phyloP scores from a whole-genome alignment of 1,284 basidiomycete genomes.

The Austroboletus novae-zelandiae region DNA sequence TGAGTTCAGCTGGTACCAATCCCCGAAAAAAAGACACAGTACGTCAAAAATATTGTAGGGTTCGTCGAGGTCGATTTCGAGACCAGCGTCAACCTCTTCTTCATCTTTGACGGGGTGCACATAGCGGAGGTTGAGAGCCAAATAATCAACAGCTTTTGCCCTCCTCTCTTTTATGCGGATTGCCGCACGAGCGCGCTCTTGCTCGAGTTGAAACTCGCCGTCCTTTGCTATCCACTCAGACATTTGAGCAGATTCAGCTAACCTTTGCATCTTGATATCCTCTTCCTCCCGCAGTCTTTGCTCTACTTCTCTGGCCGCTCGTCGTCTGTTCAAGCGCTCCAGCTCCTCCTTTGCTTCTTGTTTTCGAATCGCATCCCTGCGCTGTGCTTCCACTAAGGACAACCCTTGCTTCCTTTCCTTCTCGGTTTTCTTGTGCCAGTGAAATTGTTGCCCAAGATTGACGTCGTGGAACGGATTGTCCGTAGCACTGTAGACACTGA shows the following conservation, averaged over 20 bases:
- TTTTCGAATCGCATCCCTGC: slow-evolving; percentile 76
- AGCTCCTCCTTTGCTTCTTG: slow-evolving; percentile 95
- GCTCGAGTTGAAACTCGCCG: slow-evolving; percentile 95
- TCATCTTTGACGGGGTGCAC: slow-evolving; percentile 69
- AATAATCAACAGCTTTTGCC: slow-evolving; percentile 93
- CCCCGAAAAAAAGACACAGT: slow-evolving; percentile 30
- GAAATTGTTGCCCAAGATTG: slow-evolving; percentile 92
- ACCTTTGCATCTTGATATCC: slow-evolving; percentile 80
- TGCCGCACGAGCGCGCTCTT: slow-evolving; percentile 86
- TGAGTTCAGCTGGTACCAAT: slow-evolving; percentile 17
- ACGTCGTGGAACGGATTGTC: slow-evolving; percentile 98
- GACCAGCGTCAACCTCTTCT: slow-evolving; percentile 73
- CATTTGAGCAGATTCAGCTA: slow-evolving; percentile 96
- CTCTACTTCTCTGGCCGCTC: slow-evolving; percentile 92
- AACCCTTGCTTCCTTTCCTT: slow-evolving; percentile 91
- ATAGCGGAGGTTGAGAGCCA: slow-evolving; percentile 91
- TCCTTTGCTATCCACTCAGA: slow-evolving; percentile 97
- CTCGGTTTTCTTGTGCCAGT: slow-evolving; percentile 98
- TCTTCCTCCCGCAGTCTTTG: slow-evolving; percentile 89
- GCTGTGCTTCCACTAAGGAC: slow-evolving; percentile 75
- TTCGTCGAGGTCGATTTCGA: slow-evolving; percentile 98
- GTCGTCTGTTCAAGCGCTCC: slow-evolving; percentile 84
- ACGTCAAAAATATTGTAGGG: slow-evolving; percentile 97
- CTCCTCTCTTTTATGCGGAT: slow-evolving; percentile 95
- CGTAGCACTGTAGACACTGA: slow-evolving; percentile 90